Conservation (phyloP, 306 rosid species). For the Trichosanthes cucumerina region DNA sequence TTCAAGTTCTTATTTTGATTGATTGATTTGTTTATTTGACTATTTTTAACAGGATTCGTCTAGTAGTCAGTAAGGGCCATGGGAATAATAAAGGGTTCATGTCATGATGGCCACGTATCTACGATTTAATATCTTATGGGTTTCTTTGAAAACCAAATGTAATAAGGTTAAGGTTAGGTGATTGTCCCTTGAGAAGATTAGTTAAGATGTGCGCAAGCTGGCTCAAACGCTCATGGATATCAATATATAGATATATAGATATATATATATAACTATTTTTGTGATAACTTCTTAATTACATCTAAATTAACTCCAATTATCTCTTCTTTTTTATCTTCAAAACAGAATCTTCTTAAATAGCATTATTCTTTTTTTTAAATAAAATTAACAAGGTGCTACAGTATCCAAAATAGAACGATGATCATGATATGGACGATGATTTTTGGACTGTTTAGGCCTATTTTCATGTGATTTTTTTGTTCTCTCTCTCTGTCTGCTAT, state of each 20-base stretch:
- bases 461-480: neutral
- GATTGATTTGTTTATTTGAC: neutral
- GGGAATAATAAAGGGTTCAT: no score
- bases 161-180: no score
- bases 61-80: no score
- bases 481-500: neutral
- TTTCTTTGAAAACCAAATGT: no score
- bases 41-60: neutral
- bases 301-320: neutral
- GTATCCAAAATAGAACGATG: neutral
- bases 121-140: no score
- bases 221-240: no score
- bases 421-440: neutral
- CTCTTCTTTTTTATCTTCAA: neutral
- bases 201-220: no score
- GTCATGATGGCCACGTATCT: no score
- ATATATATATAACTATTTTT: neutral
- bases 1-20: neutral
- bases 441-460: neutral
- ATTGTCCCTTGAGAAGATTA: no score
- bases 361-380: neutral
- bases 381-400: neutral
- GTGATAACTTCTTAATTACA: neutral
- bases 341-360: neutral
- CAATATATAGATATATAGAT: no score